Evolutionary conservation across 2,329 filamentous ascomycete genomes (phyloP), one percentile per base, ranked within the genome.

Genomic region (Alternaria sp.): DNA sequence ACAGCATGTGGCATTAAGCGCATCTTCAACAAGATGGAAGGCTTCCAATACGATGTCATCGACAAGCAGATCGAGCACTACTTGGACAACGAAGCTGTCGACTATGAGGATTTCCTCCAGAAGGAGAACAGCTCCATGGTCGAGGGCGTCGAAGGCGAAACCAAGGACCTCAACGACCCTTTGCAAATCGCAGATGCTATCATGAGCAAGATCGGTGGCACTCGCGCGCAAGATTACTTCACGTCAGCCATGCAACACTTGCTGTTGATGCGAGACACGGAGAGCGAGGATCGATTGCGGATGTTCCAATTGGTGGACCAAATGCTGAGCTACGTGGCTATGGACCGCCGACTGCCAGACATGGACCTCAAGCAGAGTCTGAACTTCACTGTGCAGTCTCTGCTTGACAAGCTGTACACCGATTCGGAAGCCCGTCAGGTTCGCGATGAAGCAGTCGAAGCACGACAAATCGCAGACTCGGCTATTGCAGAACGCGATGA

Each of bases 311-410:
- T 99, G 26, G 94, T 98, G 26, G 96, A 99, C 81, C 91, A 93
- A n/a, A 98, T 98, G 93, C 89, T 99, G 69, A 97, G 93, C 81
- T 98, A 98, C 80, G 95, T 99, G 66, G 95, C 95, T 73, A 99
- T 99, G 95, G 96, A 99, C 80, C 89, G 96, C 76, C 88, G 96
- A 67, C 82, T 98, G 68, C 96, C 96, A 43, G 95, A 99, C 80
- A 95, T 98, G 89, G 96, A 99, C 79, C 87, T 99, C 63, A 97
- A 97, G 83, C 95, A 98, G 80, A 97, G 93, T 76, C 87, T 99
- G 69, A 97, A 97, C 79, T 98, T 98, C 75, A 97, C 95, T 0
- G 96, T 99, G 10, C 96, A 98, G 82, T 97, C 89, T 79, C 85
- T 99, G 70, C 85, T 99, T 66, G 96, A 98, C 83, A 97, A 96